Evolutionary conservation across 345 rosid genomes (phyloP).

Genomic region (Sonneratia alba): DNA sequence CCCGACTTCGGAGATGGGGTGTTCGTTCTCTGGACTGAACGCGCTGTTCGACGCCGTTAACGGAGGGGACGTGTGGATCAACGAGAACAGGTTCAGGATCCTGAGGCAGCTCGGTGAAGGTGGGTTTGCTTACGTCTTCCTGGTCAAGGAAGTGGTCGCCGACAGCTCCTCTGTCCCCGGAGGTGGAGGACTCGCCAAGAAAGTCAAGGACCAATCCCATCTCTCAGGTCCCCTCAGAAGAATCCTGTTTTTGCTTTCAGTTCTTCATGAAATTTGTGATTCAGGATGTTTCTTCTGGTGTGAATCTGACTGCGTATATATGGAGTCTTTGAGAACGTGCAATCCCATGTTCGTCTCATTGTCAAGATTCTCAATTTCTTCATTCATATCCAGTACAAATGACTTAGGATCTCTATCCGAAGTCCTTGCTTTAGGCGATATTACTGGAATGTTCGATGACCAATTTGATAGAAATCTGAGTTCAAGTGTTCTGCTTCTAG

Average conservation of each 20-base stretch:
- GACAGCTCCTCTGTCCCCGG: conserved; percentile 42
- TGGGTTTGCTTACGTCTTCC: conserved; percentile 75
- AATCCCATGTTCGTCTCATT: no score
- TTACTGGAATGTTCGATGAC: no score
- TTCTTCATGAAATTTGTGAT: no score
- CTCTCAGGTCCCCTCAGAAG: conserved; percentile 51
- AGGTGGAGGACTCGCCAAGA: conserved; percentile 53
- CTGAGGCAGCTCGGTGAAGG: conserved; percentile 98
- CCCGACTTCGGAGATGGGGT: no score
- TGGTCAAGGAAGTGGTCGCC: conserved; percentile 66
- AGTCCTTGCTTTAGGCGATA: no score
- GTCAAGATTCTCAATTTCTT: neutral
- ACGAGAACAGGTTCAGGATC: conserved; percentile 80
- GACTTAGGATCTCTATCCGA: no score
- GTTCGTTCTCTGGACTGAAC: conserved; percentile 32
- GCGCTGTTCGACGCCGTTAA: conserved; percentile 73
- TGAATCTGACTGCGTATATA: no score
- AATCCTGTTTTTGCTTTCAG: neutral
- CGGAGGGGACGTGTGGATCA: no score
- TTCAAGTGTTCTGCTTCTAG: no score
- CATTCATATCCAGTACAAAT: neutral
- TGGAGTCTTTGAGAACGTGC: no score
- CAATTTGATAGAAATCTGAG: no score
- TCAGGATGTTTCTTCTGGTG: neutral
- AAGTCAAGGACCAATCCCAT: conserved; percentile 57